Evolutionary conservation across 495 filamentous ascomycete species (phyloP).

Genomic region (Hypomontagnella submonticulosa): DNA sequence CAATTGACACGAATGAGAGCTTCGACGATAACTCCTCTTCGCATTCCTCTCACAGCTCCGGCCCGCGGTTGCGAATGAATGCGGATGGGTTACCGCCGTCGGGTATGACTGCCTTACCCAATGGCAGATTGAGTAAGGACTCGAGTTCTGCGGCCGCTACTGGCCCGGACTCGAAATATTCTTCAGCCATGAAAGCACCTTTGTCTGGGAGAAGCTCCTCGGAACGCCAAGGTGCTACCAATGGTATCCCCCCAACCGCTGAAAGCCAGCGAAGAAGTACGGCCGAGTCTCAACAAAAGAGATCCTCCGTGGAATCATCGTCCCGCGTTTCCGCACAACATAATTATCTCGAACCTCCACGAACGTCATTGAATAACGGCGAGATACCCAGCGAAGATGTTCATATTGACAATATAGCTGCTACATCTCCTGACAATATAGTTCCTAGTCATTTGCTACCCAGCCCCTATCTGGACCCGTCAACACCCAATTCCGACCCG

Average conservation of each 20-base stretch:
- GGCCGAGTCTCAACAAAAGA: constrained; percentile 37
- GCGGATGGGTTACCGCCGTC: constrained; percentile 49
- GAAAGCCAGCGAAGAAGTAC: constrained; percentile 40
- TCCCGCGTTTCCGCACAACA: constrained; percentile 47
- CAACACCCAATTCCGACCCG: constrained; percentile 56
- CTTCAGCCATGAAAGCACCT: constrained; percentile 29
- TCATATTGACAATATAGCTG: constrained; percentile 25
- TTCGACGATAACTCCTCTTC: constrained; percentile 53
- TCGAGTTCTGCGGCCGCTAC: constrained; percentile 29
- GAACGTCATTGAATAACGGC: constrained; percentile 47
- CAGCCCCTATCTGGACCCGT: constrained; percentile 52
- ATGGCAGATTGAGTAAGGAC: constrained; percentile 50
- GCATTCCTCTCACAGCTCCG: constrained; percentile 51
- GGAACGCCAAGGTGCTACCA: constrained; percentile 28
- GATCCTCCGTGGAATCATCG: constrained; percentile 48
- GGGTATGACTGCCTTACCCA: constrained; percentile 50
- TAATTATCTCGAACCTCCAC: constrained; percentile 44
- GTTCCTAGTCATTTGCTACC: constrained; percentile 29
- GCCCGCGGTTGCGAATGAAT: constrained; percentile 49
- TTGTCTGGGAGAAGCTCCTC: constrained; percentile 30
- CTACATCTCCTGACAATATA: constrained; percentile 24
- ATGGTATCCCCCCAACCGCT: constrained; percentile 25
- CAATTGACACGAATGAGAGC: constrained; percentile 50
- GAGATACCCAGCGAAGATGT: constrained; percentile 49
- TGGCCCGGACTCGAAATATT: constrained; percentile 30